These are phyloP conservation scores for Talaromyces sp. DNA, from an alignment of 2,329 filamentous ascomycete species.

Conservation along the genomic window DNA sequence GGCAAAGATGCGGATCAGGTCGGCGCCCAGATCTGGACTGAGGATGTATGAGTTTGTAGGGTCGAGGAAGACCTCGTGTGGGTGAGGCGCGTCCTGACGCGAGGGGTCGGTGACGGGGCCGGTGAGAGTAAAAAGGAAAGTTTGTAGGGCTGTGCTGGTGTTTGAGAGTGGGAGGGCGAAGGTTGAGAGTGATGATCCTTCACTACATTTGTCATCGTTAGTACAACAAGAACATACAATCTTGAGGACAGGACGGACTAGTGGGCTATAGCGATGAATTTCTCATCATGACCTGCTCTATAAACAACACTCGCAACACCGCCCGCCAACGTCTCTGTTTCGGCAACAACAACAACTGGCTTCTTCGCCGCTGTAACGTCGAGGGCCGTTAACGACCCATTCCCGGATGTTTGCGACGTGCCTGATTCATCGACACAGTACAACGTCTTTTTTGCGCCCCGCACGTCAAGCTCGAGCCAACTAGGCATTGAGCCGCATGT, in stretches of 20 bases:
- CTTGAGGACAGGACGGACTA: conserved; percentile 26
- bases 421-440: conserved; percentile 39
- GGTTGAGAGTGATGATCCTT: conserved; percentile 33
- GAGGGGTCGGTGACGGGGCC: conserved; percentile 34
- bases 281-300: conserved; percentile 21
- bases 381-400: conserved; percentile 23
- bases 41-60: conserved; percentile 62
- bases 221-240: too few relatives aligned
- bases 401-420: conserved; percentile 27
- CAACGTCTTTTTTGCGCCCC: conserved; percentile 20
- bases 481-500: conserved; percentile 37
- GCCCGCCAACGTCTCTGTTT: conserved; percentile 26
- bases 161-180: conserved; percentile 29
- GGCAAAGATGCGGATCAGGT: conserved; percentile 59
- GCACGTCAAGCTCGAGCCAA: conserved; percentile 34
- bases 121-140: conserved; percentile 38
- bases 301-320: conserved; percentile 37
- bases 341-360: conserved; percentile 19
- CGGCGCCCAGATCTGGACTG: conserved; percentile 64
- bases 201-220: not conserved
- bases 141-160: conserved; percentile 31
- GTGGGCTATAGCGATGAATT: conserved; percentile 38
- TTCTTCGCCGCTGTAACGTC: conserved; percentile 21
- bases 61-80: conserved; percentile 64
- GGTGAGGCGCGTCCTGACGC: conserved; percentile 59